Conservation (phyloP, 805 yeast genomes). For the Candida pseudoglaebosa region DNA sequence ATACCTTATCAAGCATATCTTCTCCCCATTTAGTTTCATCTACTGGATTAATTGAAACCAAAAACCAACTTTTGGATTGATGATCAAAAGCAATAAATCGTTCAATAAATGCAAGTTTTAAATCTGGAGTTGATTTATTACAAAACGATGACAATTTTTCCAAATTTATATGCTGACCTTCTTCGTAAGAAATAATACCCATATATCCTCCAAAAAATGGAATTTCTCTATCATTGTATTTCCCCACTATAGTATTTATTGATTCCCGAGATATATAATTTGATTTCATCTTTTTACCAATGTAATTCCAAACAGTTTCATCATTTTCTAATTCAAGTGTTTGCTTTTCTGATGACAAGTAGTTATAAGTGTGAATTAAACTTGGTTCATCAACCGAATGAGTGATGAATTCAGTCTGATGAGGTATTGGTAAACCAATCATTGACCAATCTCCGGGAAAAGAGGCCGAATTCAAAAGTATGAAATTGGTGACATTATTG, state of each 20-base stretch:
- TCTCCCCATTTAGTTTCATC: conserved; percentile 37
- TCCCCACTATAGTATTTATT: conserved; percentile 17
- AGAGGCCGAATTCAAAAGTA: conserved; percentile 74
- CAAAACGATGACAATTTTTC: conserved; percentile 32
- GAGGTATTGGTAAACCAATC: conserved; percentile 61
- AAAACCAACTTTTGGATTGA: conserved; percentile 38
- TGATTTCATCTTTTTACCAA: conserved; percentile 46
- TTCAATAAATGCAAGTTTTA: conserved; percentile 68
- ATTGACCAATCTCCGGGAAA: conserved; percentile 86
- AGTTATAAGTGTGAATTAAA: conserved; percentile 22
- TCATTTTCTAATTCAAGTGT: conserved; percentile 5
- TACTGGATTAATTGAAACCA: conserved; percentile 45
- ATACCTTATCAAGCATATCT: conserved; percentile 11
- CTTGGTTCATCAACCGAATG: conserved; percentile 52
- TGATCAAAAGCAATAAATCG: conserved; percentile 58
- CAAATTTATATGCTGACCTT: conserved; percentile 51
- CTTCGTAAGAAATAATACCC: conserved; percentile 87
- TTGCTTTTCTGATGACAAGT: conserved; percentile 16
- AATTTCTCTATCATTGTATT: conserved; percentile 29
- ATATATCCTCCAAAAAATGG: conserved; percentile 92
- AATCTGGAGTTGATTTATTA: conserved; percentile 54
- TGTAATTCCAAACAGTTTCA: conserved; percentile 47
- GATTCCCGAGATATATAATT: conserved; percentile 26
- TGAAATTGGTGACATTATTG: conserved; percentile 41
- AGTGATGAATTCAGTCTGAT: conserved; percentile 46